Base-by-base conservation (phyloP, 2,329 filamentous ascomycete species). In the Pseudogymnoascus sp. region DNA sequence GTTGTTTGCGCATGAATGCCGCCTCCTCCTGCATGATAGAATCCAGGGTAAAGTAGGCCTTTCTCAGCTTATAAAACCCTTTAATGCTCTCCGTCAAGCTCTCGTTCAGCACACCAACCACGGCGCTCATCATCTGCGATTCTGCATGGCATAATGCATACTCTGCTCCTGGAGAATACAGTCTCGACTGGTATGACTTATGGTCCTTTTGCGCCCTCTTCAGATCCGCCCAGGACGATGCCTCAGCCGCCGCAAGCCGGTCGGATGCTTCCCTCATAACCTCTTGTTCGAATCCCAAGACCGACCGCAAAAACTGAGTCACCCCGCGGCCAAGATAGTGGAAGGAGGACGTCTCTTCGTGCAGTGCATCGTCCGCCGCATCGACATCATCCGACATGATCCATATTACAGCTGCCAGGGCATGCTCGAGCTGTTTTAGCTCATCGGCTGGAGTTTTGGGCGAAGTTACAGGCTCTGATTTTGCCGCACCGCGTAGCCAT, bases 351-450 rank as follows among this genome's bases (percentile, higher is more conserved):
- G 83, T 82, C 50, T 89, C 88, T 68, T 88, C 83, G 60, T 83
- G 82, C 37, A 96, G 80, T 44, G 86, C 85, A 65, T 80, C 80
- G 76, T 96, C 90, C 5, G 95, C 95, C 40, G 85, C 87, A 37
- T 91, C 89, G 65, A 97, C 88, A 76, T 97, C 91, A 76, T 96
- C 92, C 72, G 95, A 88, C 81, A 96, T 88, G 69, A 96, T 90
- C 64, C 90, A 78, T 7, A 83, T 81, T 4, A 88, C 85, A 40
- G 89, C 88, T 74, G 72, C 74, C 78, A 88, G 82, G 67, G 85
- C 86, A 68, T 83, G 80, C 67, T 81, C 76, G 68, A 89, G 80
- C 70, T 87, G 78, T 44, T 76, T 75, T 66, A 81, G 77, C 70
- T 85, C 82, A 63, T 77, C 74, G 26, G 75, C 77, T 4, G 73